A percentile compares a stretch with the other conserved stretches of the same genome.
phyloP scores from a whole-genome alignment of 495 filamentous ascomycete species.

The Aspergillus sclerotiicarbonarius region DNA sequence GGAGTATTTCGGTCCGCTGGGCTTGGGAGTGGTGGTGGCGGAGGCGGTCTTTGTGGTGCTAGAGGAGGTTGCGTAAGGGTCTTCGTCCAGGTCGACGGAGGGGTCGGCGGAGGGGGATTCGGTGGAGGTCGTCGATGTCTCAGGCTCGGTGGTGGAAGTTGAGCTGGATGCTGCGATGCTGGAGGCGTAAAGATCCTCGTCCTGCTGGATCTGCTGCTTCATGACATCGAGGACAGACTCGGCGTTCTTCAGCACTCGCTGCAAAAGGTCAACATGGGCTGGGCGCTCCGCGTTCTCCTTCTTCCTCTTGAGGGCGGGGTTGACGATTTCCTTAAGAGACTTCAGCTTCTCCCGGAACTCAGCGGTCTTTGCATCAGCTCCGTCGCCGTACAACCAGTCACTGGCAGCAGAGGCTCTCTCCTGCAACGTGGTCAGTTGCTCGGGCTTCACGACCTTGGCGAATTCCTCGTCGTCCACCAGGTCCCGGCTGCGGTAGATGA shows the following conservation, averaged over 20 bases:
- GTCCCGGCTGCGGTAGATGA: conserved; percentile 86
- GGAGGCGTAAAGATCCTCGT: conserved; percentile 42
- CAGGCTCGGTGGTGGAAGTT: conserved; percentile 12
- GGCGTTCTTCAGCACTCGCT: conserved; percentile 57
- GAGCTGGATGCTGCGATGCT: conserved; percentile 24
- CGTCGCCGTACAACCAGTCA: conserved; percentile 90
- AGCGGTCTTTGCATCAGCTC: conserved; percentile 67
- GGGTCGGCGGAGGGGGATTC: conserved; percentile 23
- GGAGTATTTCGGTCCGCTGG: conserved; percentile 40
- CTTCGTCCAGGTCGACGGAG: conserved; percentile 43
- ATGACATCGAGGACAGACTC: conserved; percentile 48
- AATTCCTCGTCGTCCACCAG: conserved; percentile 74
- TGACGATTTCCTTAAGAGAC: conserved; percentile 66
- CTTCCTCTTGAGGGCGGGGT: conserved; percentile 64
- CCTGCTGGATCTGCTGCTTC: conserved; percentile 40
- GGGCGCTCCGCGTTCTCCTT: conserved; percentile 67
- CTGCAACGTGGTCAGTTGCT: conserved; percentile 60
- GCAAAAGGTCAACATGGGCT: conserved; percentile 59
- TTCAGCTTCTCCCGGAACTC: conserved; percentile 71
- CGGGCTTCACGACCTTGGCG: conserved; percentile 61
- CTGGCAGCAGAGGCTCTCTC: conserved; percentile 63
- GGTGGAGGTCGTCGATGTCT: conserved; percentile 25
- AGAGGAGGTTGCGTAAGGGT: conserved; percentile 37
- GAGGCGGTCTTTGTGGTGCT: conserved; percentile 29
- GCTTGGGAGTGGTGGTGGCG: conserved; percentile 29